phyloP scores from a whole-genome alignment of 192 early-diverging fungal genomes.

The Coemansia biformis region DNA sequence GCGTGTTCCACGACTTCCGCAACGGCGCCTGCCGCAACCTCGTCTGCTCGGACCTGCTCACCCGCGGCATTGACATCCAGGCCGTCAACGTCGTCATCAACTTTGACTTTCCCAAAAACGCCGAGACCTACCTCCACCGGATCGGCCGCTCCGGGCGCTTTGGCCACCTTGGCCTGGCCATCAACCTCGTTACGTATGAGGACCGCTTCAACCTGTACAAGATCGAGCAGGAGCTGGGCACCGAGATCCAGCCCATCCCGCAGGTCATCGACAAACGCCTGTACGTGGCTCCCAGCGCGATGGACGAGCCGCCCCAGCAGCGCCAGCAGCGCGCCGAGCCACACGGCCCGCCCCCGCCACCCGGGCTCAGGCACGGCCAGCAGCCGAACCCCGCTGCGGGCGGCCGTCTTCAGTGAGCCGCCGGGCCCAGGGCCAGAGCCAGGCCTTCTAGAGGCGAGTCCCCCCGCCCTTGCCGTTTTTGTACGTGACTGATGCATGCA shows the following conservation, averaged over 20 bases:
- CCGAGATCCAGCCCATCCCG: conserved; percentile 97
- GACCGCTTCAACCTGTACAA: conserved; percentile 96
- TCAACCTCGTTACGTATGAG: conserved; percentile 98
- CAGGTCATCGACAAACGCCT: conserved; percentile 92
- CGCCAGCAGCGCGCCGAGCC: conserved; percentile 31
- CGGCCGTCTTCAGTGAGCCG: no score
- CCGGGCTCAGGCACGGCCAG: conserved; percentile 18
- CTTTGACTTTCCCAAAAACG: conserved; percentile 99
- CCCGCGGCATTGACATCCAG: conserved; percentile 99
- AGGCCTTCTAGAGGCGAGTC: no score
- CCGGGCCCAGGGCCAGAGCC: no score
- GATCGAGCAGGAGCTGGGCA: conserved; percentile 97
- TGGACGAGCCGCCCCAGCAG: conserved; percentile 63
- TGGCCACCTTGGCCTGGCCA: conserved; percentile 92
- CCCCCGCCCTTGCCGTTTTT: no score
- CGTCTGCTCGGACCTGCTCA: conserved; percentile 96
- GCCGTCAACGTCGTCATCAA: conserved; percentile 99
- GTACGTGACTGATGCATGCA: no score
- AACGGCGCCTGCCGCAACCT: conserved; percentile 96
- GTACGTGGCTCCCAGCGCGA: conserved; percentile 72
- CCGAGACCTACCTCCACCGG: conserved; percentile 97
- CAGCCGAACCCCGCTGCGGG: no score
- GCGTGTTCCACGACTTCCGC: conserved; percentile 99
- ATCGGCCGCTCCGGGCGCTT: conserved; percentile 97
- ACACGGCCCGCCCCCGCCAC: conserved; percentile 35